Evolutionary conservation across 148 eudicot genomes (phyloP).

Genomic region (Dianthus caryophyllus): DNA sequence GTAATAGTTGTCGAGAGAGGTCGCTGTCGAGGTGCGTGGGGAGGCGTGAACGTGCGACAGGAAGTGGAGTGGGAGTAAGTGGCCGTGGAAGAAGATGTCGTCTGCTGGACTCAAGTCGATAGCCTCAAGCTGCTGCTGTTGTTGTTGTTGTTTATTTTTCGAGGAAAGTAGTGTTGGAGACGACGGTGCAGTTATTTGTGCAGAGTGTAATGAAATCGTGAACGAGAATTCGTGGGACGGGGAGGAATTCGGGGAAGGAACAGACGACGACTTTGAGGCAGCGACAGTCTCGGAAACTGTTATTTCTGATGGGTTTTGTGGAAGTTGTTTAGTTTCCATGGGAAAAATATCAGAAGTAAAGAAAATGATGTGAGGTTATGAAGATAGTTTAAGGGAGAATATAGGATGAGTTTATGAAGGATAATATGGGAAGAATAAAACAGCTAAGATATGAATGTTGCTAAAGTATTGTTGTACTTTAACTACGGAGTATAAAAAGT

Average conservation of each 20-base stretch:
- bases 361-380: slow-evolving; percentile 5
- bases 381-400: slow-evolving; percentile 1
- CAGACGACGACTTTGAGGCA: slow-evolving; percentile 17
- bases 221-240: slow-evolving; percentile 54
- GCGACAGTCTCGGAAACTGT: background rate
- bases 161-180: background rate
- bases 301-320: background rate
- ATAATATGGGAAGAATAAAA: too few species aligned
- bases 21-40: slow-evolving; percentile 53
- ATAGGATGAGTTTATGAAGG: too few species aligned
- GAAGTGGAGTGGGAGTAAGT: slow-evolving; percentile 66
- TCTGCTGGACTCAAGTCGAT: slow-evolving; percentile 73
- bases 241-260: slow-evolving; percentile 36
- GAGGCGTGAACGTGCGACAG: slow-evolving; percentile 44
- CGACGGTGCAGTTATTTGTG: slow-evolving; percentile 8
- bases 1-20: slow-evolving; percentile 52
- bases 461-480: too few species aligned
- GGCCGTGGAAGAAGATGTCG: slow-evolving; percentile 79
- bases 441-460: too few species aligned
- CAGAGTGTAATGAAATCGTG: slow-evolving; percentile 32
- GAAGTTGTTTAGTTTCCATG: slow-evolving; percentile 27
- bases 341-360: background rate
- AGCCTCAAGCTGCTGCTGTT: slow-evolving; percentile 23
- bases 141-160: background rate
- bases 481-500: too few species aligned